These are phyloP conservation scores for Podaxis pistillaris DNA, from an alignment of 768 basidiomycete species.

Conservation along the genomic window DNA sequence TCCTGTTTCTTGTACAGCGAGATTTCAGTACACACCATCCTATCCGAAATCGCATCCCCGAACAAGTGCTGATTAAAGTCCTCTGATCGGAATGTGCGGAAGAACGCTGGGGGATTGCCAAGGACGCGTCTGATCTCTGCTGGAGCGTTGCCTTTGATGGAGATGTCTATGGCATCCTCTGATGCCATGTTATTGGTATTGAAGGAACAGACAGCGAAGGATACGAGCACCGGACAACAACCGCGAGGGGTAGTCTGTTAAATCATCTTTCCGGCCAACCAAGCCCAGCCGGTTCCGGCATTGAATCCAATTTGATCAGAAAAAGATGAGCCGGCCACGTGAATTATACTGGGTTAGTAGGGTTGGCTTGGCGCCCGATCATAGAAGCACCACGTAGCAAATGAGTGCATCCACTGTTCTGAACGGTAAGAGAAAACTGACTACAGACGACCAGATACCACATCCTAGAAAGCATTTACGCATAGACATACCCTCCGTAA, in stretches of 20 bases:
- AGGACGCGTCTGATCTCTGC: constrained; percentile 23
- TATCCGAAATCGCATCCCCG: constrained; percentile 22
- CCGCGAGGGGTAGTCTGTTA: not conserved
- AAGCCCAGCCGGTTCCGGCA: not conserved
- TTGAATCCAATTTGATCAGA: not conserved
- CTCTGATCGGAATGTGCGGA: constrained; percentile 13
- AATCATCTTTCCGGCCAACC: not conserved
- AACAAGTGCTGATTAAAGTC: constrained; percentile 18
- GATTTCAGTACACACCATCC: constrained; percentile 35
- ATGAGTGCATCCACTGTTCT: not conserved
- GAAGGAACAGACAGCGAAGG: not conserved
- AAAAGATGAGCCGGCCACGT: not conserved
- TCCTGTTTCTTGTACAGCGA: constrained; percentile 39
- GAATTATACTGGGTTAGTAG: too few species aligned
- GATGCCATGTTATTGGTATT: not conserved
- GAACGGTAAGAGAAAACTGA: constrained; percentile 6
- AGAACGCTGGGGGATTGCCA: constrained; percentile 19
- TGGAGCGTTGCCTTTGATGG: constrained; percentile 23
- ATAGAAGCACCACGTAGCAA: not conserved
- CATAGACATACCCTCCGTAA: constrained; percentile 14
- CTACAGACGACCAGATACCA: constrained; percentile 4
- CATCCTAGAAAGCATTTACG: constrained; percentile 15
- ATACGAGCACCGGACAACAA: not conserved
- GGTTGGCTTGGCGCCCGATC: not conserved
- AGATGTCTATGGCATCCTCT: not conserved